phyloP scores from a whole-genome alignment of 306 rosid genomes.

The Pyrus bretschneideri region DNA sequence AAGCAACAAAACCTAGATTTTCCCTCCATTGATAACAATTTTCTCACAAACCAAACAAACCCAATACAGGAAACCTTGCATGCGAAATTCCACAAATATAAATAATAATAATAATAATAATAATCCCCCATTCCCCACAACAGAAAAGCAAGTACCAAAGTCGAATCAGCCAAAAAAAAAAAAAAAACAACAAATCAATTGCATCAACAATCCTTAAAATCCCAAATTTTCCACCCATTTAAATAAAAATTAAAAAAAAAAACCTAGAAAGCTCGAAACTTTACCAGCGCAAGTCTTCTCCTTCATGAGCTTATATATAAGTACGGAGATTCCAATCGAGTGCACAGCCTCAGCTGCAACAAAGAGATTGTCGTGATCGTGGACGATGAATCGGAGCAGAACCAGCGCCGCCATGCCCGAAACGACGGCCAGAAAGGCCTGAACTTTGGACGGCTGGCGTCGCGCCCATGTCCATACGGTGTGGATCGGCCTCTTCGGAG shows the following conservation, averaged over 20 bases:
- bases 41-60: neutral
- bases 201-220: neutral
- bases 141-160: neutral
- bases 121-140: neutral
- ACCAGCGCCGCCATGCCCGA: constrained; percentile 79
- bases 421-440: constrained; percentile 78
- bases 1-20: neutral
- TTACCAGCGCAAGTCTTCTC: constrained; percentile 91
- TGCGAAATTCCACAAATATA: neutral
- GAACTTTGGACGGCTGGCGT: constrained; percentile 82
- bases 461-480: constrained; percentile 60
- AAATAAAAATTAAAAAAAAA: neutral
- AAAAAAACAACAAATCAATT: neutral
- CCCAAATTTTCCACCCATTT: neutral
- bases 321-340: constrained; percentile 74
- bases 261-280: neutral
- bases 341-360: constrained; percentile 93
- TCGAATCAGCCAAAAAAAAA: neutral
- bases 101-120: neutral
- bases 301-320: constrained; percentile 84
- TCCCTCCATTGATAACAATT: neutral
- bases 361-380: constrained; percentile 87
- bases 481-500: constrained; percentile 51
- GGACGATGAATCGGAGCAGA: constrained; percentile 71
- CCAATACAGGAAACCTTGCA: neutral